Percentiles rank a stretch among this genome's conserved stretches.
phyloP scores from a whole-genome alignment of 2,329 filamentous ascomycete species.

The Ceratocystis eucalypticola region DNA sequence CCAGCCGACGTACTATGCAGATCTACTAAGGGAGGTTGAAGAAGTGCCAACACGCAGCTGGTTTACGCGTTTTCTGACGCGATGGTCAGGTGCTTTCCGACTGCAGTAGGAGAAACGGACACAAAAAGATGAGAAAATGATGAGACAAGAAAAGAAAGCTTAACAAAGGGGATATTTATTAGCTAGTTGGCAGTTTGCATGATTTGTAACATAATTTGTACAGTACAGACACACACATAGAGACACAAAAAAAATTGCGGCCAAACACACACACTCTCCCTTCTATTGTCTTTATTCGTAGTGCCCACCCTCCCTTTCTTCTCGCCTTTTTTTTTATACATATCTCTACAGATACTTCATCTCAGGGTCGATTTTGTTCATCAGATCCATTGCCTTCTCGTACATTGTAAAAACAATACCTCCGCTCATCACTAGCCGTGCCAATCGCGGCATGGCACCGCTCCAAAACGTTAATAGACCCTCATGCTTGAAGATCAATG shows the following conservation, averaged over 20 bases:
- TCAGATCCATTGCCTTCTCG: conserved; percentile 86
- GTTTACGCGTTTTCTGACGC: conserved; percentile 38
- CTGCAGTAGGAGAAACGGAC: conserved; percentile 31
- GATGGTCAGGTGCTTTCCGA: conserved; percentile 45
- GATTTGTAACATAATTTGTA: conserved; percentile 7
- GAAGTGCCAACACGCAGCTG: conserved; percentile 46
- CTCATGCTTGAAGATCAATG: conserved; percentile 75
- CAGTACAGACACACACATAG: neutral
- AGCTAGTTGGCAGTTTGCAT: neutral
- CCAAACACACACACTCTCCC: neutral
- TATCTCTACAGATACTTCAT: conserved; percentile 57
- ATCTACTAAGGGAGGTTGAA: conserved; percentile 48
- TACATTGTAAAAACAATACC: conserved; percentile 98
- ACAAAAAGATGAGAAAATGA: neutral
- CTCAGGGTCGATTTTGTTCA: conserved; percentile 69
- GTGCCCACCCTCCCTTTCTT: neutral
- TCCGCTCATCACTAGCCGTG: conserved; percentile 73
- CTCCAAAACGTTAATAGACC: conserved; percentile 87
- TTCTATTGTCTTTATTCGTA: neutral
- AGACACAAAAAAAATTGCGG: neutral
- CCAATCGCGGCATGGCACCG: conserved; percentile 75
- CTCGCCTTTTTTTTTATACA: neutral
- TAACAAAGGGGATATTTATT: neutral
- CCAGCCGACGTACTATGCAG: conserved; percentile 50
- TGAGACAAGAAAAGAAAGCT: neutral